Conservation (phyloP, 305 asterid species). For the Plantago coronopus region DNA sequence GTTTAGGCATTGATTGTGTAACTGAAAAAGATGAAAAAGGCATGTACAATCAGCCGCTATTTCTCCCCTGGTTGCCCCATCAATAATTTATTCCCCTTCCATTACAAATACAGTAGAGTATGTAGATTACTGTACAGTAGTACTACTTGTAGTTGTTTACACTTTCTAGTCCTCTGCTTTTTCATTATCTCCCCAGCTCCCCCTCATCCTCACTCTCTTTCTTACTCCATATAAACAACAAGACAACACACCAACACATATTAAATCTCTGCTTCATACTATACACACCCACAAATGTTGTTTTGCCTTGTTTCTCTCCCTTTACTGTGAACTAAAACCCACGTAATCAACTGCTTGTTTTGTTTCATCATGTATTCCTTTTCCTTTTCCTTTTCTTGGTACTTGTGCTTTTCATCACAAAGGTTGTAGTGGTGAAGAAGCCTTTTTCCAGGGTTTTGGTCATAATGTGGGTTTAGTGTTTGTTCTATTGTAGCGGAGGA, state of each 20-base stretch:
- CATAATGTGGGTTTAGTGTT: slow-evolving; percentile 37
- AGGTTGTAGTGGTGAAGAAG: slow-evolving; percentile 8
- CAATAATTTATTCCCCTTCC: too few relatives aligned
- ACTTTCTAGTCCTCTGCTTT: slow-evolving; percentile 16
- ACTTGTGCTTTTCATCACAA: slow-evolving; percentile 10
- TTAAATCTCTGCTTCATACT: not conserved
- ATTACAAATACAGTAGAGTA: too few relatives aligned
- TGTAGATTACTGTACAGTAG: too few relatives aligned
- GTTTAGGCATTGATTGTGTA: not conserved
- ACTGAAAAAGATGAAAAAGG: too few relatives aligned
- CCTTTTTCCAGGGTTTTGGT: slow-evolving; percentile 25
- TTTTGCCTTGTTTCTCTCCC: too few relatives aligned
- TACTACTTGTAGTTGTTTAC: slow-evolving; percentile 28
- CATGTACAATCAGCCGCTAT: too few relatives aligned
- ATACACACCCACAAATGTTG: not conserved
- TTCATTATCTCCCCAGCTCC: slow-evolving; percentile 32
- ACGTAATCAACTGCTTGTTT: slow-evolving; percentile 4
- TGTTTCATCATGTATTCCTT: slow-evolving; percentile 1
- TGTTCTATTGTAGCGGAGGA: slow-evolving; percentile 18
- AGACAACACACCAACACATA: slow-evolving; percentile 5
- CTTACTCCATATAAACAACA: slow-evolving; percentile 8
- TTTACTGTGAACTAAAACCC: not conserved
- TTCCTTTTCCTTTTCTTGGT: not conserved
- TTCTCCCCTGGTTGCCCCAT: slow-evolving; percentile 8
- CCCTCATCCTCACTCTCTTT: slow-evolving; percentile 21